Evolutionary conservation across 2,329 filamentous ascomycete genomes (phyloP), one percentile per base, ranked within the genome.

Genomic region (Nothophoma quercina): DNA sequence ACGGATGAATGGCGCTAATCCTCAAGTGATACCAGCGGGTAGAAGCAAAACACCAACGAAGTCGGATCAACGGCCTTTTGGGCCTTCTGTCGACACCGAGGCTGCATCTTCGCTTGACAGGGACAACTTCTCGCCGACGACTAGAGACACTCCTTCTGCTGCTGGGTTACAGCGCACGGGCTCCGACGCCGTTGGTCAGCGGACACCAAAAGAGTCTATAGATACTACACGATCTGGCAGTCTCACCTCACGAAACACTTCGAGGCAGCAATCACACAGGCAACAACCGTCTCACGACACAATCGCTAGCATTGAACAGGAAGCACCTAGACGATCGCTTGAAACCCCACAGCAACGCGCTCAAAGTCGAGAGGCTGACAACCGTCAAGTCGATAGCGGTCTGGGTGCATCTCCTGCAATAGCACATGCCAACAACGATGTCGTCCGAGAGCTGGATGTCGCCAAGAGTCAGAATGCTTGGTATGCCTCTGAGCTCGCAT

Each of bases 401-500:
- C 79, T 63, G 74, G 88, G 67, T 76, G 86, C 71, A 78, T 88
- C 55, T 82, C 89, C 53, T 77, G 83, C 59, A 72, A 83, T 71
- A 83, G 86, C 67, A 81, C 68, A 70, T 28, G 86, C 88, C 61
- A 88, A 88, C 1, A 88, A 90, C 58, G 87, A 89, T 0, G 75
- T 97, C 10, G 81, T 91, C 12, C 93, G 95, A 70, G 95, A 99
- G 70, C 81, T 99, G 2, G 93, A 99, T 70, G 82, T 86, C 7
- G 84, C 88, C 3, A 90, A 91, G 66, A 95, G 89, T 68, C 86
- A 90, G 43, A 98, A 96, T 75, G 93, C 93, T 0, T 99, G 95
- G 95, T 97, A 96, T 74, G 91, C 92, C 7, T 97, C 93, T 0
- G 95, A 99, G 75, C 81, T 99, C 36, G 91, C 96, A 51, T 80